Conservation (phyloP, 257 asterid species). For the Salvia splendens region DNA sequence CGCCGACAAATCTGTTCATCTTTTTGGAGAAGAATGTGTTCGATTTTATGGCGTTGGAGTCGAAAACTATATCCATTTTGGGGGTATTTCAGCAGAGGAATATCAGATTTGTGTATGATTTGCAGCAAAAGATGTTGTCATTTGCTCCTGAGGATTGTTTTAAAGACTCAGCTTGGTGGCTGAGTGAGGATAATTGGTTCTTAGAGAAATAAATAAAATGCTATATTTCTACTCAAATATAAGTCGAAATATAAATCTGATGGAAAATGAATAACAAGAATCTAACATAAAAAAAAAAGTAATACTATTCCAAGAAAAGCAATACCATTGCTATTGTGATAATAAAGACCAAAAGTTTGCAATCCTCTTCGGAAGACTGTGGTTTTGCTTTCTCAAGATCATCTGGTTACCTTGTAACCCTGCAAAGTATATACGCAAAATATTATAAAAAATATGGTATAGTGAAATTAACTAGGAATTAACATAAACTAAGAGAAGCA, state of each 20-base stretch:
- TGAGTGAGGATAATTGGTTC: too few relatives aligned
- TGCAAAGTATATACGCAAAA: background rate
- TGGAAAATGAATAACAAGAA: too few relatives aligned
- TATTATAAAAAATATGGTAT: background rate
- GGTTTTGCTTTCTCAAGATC: background rate
- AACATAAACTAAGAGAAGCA: background rate
- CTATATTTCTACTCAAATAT: too few relatives aligned
- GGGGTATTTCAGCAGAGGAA: constrained; percentile 23
- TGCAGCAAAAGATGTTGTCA: background rate
- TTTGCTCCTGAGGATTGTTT: constrained; percentile 13
- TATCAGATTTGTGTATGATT: constrained; percentile 7
- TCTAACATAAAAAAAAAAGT: too few relatives aligned
- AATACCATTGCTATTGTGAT: background rate
- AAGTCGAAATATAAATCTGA: too few relatives aligned
- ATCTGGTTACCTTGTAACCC: constrained; percentile 16
- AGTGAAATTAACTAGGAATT: background rate
- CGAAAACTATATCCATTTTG: background rate
- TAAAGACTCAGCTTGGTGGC: background rate
- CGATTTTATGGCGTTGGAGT: constrained; percentile 1
- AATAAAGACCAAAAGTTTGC: background rate
- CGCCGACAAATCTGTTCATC: background rate
- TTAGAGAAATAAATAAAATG: too few relatives aligned
- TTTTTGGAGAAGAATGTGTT: background rate
- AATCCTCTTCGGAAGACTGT: background rate
- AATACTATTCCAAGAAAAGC: too few relatives aligned